phyloP scores from a whole-genome alignment of 2,329 filamentous ascomycete genomes.

The Stachybotrys chartarum region DNA sequence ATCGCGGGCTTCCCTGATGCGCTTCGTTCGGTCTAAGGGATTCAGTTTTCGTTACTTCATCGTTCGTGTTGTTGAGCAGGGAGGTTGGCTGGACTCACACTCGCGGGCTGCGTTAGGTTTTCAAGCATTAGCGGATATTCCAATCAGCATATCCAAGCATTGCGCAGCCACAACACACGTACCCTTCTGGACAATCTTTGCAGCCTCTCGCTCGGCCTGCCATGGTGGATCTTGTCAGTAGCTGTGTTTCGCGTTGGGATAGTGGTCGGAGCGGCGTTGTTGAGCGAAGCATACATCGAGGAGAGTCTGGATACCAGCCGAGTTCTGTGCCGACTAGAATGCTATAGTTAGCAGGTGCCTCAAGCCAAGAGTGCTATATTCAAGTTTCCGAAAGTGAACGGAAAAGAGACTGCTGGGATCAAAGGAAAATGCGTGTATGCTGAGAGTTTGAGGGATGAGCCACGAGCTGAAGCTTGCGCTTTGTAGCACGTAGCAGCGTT shows the following conservation, averaged over 20 bases:
- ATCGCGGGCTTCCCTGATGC: constrained; percentile 90
- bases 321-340: constrained; percentile 83
- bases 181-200: constrained; percentile 99
- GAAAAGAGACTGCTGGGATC: too few species aligned
- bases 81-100: constrained; percentile 51
- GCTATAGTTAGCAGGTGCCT: background rate
- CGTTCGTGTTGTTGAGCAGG: background rate
- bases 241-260: background rate
- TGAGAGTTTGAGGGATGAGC: too few species aligned
- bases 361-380: too few species aligned
- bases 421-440: too few species aligned
- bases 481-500: too few species aligned
- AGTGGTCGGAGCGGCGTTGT: background rate
- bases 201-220: constrained; percentile 93
- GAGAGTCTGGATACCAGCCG: constrained; percentile 94
- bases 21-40: constrained; percentile 68
- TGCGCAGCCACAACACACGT: constrained; percentile 16
- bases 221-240: background rate
- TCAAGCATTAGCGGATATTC: background rate
- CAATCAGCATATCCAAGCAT: background rate
- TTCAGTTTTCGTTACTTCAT: background rate
- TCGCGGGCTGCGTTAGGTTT: constrained; percentile 59
- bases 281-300: constrained; percentile 71
- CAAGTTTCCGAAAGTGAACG: too few species aligned
- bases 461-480: too few species aligned